A percentile compares a stretch with the other conserved stretches of the same genome.
phyloP scores from a whole-genome alignment of 805 yeast species.

The Grigorovia humatica region DNA sequence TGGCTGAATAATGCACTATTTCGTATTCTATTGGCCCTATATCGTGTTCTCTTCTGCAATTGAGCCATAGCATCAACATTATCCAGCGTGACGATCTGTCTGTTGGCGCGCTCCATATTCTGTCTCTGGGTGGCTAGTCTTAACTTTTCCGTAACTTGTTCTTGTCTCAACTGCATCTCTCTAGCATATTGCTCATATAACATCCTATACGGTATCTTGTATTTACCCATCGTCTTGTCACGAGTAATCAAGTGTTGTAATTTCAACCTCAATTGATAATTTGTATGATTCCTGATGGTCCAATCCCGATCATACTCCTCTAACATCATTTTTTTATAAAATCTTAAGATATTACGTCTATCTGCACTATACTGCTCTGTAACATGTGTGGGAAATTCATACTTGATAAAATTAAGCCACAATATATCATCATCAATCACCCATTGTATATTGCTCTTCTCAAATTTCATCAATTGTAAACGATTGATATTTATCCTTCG shows the following conservation, averaged over 20 bases:
- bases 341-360: slow-evolving; percentile 14
- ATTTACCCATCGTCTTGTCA: slow-evolving; percentile 11
- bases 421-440: slow-evolving; percentile 32
- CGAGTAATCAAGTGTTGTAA: neutral
- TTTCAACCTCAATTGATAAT: neutral
- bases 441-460: slow-evolving; percentile 23
- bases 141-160: slow-evolving; percentile 27
- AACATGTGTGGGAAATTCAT: slow-evolving; percentile 29
- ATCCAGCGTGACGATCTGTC: slow-evolving; percentile 22
- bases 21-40: too few relatives aligned
- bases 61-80: neutral
- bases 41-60: neutral
- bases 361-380: slow-evolving; percentile 24
- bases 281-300: neutral
- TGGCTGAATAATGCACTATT: too few relatives aligned
- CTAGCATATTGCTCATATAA: slow-evolving; percentile 26
- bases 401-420: slow-evolving; percentile 26
- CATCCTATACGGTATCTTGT: slow-evolving; percentile 29
- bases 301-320: slow-evolving; percentile 3
- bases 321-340: slow-evolving; percentile 8
- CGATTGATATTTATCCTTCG: slow-evolving; percentile 22
- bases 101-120: slow-evolving; percentile 25
- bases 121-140: slow-evolving; percentile 24
- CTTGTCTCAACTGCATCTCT: slow-evolving; percentile 28
- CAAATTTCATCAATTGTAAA: slow-evolving; percentile 27